Evolutionary conservation across 345 rosid genomes (phyloP), one percentile per base, ranked within the genome.

Genomic region (Nephelium lappaceum): DNA sequence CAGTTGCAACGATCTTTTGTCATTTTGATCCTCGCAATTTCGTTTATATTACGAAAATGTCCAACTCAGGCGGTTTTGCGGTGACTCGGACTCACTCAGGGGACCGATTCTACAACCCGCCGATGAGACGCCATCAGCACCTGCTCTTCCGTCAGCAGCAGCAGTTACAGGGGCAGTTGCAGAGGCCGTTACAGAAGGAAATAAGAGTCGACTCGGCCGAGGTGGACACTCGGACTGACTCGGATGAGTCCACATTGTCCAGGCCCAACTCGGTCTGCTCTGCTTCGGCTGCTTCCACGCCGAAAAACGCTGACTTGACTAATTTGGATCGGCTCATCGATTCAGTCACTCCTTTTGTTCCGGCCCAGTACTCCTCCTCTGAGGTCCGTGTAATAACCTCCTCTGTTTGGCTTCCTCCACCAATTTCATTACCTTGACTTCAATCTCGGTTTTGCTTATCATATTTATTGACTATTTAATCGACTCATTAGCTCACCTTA

Each of bases 321-420:
- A 86, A 90, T 80, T 85, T 90, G 84, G 92, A 88, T 85, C 88
- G 93, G 75, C 83, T 90, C 11, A 57, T 90, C 51, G 83, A 87
- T 62, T 76, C 88, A 25, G 88, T 88, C 73, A 86, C 88, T 64
- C 93, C 93, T 43, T 78, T 66, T 23, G 90, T 88, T 57, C 78
- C 79, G 67, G 88, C 80, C 77, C 89, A 71, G 70, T 74, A 60
- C 83, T 70, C 63, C 12, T 61, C 80, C 16, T 61, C 81, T 16
- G 85, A 87, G 93, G 91, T 87, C 69, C 31, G 75, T 47, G 41
- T 10, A n/a, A 53, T 12, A 75, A 15, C 14, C 11, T 11, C 10
- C 5, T 24, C 47, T 43, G 77, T 60, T 77, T 74, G 57, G 73
- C 41, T 47, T 53, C 63, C 23, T 69, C 21, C 72, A 77, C 39